These are phyloP conservation scores for Botryotinia calthae DNA, from an alignment of 2,329 filamentous ascomycete genomes.

Conservation along the genomic window DNA sequence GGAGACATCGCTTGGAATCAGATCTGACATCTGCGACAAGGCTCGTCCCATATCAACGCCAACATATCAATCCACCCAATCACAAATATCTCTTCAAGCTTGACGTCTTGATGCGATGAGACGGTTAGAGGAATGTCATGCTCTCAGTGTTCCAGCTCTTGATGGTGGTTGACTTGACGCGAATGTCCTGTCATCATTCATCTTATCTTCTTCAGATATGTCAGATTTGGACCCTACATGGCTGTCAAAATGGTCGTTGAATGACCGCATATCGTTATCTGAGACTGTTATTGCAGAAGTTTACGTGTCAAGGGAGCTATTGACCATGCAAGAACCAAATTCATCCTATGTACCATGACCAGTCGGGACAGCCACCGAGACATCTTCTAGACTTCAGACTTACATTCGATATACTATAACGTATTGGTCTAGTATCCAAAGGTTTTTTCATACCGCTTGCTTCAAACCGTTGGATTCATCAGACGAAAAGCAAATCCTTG, in stretches of 20 bases:
- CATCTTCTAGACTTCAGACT: neutral
- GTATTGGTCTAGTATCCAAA: neutral
- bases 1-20: constrained; percentile 18
- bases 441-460: neutral
- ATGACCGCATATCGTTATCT: neutral
- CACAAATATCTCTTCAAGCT: neutral
- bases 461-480: neutral
- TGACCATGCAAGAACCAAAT: neutral
- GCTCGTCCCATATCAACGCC: constrained; percentile 10
- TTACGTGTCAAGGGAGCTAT: neutral
- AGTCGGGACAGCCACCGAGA: neutral
- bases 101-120: neutral
- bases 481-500: neutral
- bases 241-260: neutral
- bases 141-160: neutral
- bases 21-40: constrained; percentile 13
- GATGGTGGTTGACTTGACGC: neutral
- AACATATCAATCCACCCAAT: neutral
- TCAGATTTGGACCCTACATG: neutral
- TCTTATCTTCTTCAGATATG: constrained; percentile 5
- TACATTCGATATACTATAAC: neutral
- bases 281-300: neutral
- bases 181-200: neutral
- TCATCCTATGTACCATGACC: neutral
- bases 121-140: neutral